Conservation (phyloP, 176 grass and related monocot genomes). For the Triticum monococcum region DNA sequence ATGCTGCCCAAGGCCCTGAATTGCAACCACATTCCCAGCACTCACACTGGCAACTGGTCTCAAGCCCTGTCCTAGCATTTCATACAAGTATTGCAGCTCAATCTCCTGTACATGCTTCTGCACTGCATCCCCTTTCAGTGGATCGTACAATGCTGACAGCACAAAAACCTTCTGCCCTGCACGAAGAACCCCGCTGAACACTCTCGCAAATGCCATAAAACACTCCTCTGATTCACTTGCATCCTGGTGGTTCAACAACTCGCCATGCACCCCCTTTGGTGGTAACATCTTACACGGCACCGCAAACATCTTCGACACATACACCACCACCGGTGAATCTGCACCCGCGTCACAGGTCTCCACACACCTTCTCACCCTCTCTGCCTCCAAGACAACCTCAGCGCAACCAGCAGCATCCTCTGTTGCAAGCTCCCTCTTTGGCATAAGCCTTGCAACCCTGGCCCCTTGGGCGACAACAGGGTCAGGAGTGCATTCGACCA, state of each 20-base stretch:
- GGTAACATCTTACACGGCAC: constrained; percentile 73
- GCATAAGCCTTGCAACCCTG: constrained; percentile 68
- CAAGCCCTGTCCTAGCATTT: constrained; percentile 91
- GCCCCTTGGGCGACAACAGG: constrained; percentile 58
- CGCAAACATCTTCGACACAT: constrained; percentile 95
- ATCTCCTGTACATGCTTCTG: constrained; percentile 84
- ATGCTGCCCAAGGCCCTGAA: constrained; percentile 77
- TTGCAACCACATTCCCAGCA: constrained; percentile 86
- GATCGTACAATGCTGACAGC: constrained; percentile 80
- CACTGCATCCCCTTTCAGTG: constrained; percentile 55
- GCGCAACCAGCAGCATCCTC: constrained; percentile 32
- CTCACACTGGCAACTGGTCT: constrained; percentile 55
- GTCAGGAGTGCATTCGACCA: constrained; percentile 79
- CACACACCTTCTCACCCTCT: constrained; percentile 74
- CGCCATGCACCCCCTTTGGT: constrained; percentile 50
- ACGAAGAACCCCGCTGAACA: constrained; percentile 76
- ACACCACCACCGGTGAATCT: constrained; percentile 72
- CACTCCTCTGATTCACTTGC: constrained; percentile 65
- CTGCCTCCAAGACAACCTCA: constrained; percentile 55
- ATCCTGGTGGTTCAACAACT: constrained; percentile 46
- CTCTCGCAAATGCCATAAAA: constrained; percentile 91
- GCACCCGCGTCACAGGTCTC: constrained; percentile 50
- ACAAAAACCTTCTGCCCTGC: constrained; percentile 85
- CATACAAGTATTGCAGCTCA: constrained; percentile 74
- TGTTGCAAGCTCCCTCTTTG: constrained; percentile 56